phyloP scores from a whole-genome alignment of 345 rosid species.

The Toxicodendron radicans region DNA sequence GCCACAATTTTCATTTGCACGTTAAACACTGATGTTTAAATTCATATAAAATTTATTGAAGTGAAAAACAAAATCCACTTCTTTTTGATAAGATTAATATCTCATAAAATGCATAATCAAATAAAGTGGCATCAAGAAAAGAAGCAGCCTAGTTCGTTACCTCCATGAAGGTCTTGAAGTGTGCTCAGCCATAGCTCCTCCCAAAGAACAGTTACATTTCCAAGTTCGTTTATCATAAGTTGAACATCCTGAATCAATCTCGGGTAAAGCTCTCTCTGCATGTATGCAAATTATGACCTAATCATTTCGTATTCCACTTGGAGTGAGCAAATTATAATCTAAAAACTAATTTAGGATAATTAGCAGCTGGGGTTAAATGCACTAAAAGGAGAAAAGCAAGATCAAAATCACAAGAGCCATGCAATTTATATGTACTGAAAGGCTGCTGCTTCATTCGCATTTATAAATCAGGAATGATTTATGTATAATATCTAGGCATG shows the following conservation, averaged over 20 bases:
- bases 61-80: neutral
- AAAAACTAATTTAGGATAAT: conserved; percentile 14
- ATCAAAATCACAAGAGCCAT: neutral
- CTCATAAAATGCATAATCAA: neutral
- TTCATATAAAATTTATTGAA: neutral
- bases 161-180: conserved; percentile 94
- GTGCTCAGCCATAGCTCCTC: conserved; percentile 98
- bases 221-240: conserved; percentile 88
- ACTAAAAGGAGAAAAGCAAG: neutral
- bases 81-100: neutral
- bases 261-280: conserved; percentile 83
- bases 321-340: conserved; percentile 13
- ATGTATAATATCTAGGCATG: conserved; percentile 1
- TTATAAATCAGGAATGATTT: neutral
- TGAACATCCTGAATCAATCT: conserved; percentile 90
- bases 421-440: neutral
- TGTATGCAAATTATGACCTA: conserved; percentile 22
- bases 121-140: conserved; percentile 17
- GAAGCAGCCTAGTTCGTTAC: conserved; percentile 37
- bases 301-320: conserved; percentile 14
- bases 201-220: conserved; percentile 91
- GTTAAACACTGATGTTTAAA: neutral
- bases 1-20: conserved; percentile 13
- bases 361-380: neutral
- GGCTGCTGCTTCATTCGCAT: neutral